Evolutionary conservation across 2,329 filamentous ascomycete species (phyloP).

Genomic region (Apiospora arundinis): DNA sequence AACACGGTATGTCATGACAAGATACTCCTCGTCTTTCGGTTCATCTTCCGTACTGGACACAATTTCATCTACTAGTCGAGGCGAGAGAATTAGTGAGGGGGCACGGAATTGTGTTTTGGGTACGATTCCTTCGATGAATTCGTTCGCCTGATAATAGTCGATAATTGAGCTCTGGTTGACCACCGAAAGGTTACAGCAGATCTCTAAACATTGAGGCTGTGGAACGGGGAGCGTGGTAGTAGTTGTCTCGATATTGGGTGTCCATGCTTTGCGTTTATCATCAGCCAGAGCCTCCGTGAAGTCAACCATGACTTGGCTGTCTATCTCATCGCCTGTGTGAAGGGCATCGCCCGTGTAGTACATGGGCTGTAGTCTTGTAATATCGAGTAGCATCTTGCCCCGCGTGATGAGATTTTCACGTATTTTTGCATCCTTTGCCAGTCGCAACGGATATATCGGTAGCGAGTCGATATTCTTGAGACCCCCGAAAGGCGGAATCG

Average conservation of each 20-base stretch:
- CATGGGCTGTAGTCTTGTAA: slow-evolving; percentile 30
- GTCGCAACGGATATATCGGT: slow-evolving; percentile 29
- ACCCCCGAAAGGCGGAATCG: slow-evolving; percentile 29
- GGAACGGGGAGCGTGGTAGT: not conserved
- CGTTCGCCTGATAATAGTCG: slow-evolving; percentile 21
- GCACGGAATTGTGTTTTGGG: not conserved
- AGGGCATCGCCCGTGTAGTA: slow-evolving; percentile 34
- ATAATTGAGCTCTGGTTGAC: slow-evolving; percentile 22
- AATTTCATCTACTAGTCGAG: not conserved
- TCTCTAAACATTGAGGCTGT: no score
- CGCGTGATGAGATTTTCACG: slow-evolving; percentile 15
- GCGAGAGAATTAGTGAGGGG: slow-evolving; percentile 22
- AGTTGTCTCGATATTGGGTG: not conserved
- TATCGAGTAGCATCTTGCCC: slow-evolving; percentile 26
- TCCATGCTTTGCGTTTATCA: slow-evolving; percentile 23
- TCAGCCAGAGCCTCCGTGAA: slow-evolving; percentile 32
- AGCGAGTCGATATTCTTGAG: slow-evolving; percentile 30
- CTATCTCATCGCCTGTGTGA: slow-evolving; percentile 33
- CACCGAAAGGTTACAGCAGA: no score
- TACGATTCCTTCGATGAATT: slow-evolving; percentile 23
- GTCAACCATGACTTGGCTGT: slow-evolving; percentile 39
- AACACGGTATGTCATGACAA: slow-evolving; percentile 40
- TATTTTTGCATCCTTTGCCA: not conserved
- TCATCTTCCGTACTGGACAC: not conserved
- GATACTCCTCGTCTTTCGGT: slow-evolving; percentile 33